Evolutionary conservation across 2,329 filamentous ascomycete species (phyloP), one percentile per base, ranked within the genome.

Genomic region (Ilyonectria robusta): DNA sequence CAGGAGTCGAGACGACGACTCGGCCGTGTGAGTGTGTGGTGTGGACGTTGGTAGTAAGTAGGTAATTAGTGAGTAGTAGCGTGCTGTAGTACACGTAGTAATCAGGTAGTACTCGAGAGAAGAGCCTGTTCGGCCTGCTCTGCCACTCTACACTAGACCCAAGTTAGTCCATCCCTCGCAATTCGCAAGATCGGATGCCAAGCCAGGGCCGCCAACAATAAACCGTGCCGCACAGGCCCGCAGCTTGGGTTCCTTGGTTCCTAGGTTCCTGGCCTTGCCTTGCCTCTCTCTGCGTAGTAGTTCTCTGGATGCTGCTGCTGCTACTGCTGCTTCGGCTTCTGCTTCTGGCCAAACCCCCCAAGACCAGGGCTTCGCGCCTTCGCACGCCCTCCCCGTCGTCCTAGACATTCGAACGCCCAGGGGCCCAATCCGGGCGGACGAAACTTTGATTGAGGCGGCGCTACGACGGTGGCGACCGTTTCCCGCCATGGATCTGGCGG

Each of bases 381-480:
- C 29, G 15, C 51, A 17, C 19, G 42, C 35, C 21, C 37, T 19
- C 35, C 53, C 35, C 35, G n/a, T 31, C 53, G 33, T 37, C 35
- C 53, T 23, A 46, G 10, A 11, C 47, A 17, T 51, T 17, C 21
- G 15, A 29, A 33, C 17, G 15, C 37, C 54, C 54, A 46, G 55
- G 47, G 60, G 54, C 21, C 50, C 55, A 50, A 60, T 48, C 54
- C 48, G 51, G 42, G 48, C 66, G 60, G 65, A 59, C 65, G 56
- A 71, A 70, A 67, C 65, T 73, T 73, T 73, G 69, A 66, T 68
- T 66, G 66, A 65, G 66, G 70, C 54, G 67, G 72, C 70, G 64
- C 71, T 73, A 69, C 60, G 57, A 67, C 73, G 72, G 72, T 73
- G 67, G 70, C 63, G 72, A 75, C 72, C 73, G 72, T 75, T 73